Evolutionary conservation across 2,329 filamentous ascomycete species (phyloP).

Genomic region (Stagonosporopsis chrysanthemi): DNA sequence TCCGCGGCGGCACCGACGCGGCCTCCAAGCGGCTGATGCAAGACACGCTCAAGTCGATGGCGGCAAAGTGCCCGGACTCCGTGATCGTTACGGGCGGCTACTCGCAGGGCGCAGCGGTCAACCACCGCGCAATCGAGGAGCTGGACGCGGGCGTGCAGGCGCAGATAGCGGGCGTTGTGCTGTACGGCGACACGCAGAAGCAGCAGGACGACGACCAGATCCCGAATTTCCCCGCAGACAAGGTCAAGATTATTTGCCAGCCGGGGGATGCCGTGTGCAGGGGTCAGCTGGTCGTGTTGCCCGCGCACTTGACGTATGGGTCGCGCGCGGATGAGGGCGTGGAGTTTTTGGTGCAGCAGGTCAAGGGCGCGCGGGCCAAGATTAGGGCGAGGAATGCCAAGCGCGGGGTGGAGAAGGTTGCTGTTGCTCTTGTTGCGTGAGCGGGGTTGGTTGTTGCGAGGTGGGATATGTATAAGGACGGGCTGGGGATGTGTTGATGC

Average conservation of each 20-base stretch:
- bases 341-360: constrained; percentile 37
- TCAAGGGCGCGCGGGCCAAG: constrained; percentile 37
- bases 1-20: constrained; percentile 41
- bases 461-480: too few species aligned
- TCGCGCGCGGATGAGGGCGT: constrained; percentile 37
- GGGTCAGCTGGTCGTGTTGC: constrained; percentile 50
- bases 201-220: constrained; percentile 51
- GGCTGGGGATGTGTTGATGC: too few species aligned
- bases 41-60: constrained; percentile 36
- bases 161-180: constrained; percentile 52
- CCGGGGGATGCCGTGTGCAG: constrained; percentile 60
- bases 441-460: background rate
- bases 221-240: constrained; percentile 50
- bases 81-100: constrained; percentile 45
- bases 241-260: constrained; percentile 60
- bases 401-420: constrained; percentile 28
- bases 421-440: constrained; percentile 22
- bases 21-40: constrained; percentile 32
- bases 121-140: constrained; percentile 42
- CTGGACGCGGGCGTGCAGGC: constrained; percentile 36
- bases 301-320: constrained; percentile 44
- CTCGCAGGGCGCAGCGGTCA: constrained; percentile 46
- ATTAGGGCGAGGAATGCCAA: constrained; percentile 40
- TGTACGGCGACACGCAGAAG: constrained; percentile 58
- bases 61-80: constrained; percentile 41